A percentile compares a stretch with the other conserved stretches of the same genome.
Conservation (phyloP, 768 basidiomycete species). For the Neoboletus brunneissimus region DNA sequence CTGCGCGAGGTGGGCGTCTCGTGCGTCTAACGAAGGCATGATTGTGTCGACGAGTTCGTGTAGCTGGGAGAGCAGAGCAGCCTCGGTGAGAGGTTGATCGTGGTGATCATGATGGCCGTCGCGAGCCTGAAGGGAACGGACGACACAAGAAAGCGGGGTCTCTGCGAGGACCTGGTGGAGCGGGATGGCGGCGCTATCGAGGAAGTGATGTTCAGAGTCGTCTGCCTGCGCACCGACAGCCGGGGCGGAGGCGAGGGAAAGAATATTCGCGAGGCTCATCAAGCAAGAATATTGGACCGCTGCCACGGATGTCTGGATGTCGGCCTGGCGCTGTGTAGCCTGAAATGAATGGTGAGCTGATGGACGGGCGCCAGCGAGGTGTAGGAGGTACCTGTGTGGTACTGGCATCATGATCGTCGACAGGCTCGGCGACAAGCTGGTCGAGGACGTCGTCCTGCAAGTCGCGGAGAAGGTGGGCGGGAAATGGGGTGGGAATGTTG, state of each 20-base stretch:
- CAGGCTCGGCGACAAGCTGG: slow-evolving; percentile 22
- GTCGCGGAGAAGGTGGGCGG: slow-evolving; percentile 10
- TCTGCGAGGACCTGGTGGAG: slow-evolving; percentile 17
- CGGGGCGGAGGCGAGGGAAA: slow-evolving; percentile 42
- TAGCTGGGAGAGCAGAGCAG: slow-evolving; percentile 60
- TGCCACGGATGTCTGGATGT: slow-evolving; percentile 69
- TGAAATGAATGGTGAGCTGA: slow-evolving; percentile 1
- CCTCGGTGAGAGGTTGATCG: slow-evolving; percentile 41
- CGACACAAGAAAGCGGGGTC: slow-evolving; percentile 18
- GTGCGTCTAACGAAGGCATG: slow-evolving; percentile 40
- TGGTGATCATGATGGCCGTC: slow-evolving; percentile 1
- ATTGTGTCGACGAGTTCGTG: slow-evolving; percentile 50
- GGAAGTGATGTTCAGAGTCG: slow-evolving; percentile 59
- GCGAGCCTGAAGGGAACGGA: slow-evolving; percentile 18
- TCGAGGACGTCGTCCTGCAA: slow-evolving; percentile 14
- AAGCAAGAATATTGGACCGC: slow-evolving; percentile 73
- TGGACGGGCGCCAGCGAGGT: not conserved
- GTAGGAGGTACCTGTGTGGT: slow-evolving; percentile 7
- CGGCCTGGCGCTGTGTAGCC: slow-evolving; percentile 40
- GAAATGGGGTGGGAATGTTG: slow-evolving; percentile 24
- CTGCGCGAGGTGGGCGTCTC: slow-evolving; percentile 62
- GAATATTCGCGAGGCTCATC: slow-evolving; percentile 68
- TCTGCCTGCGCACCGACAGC: slow-evolving; percentile 40
- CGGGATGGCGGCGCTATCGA: slow-evolving; percentile 21
- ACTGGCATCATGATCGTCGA: slow-evolving; percentile 18